These are phyloP conservation scores for Coprinopsis marcescibilis DNA, from an alignment of 768 basidiomycete species.

Conservation along the genomic window DNA sequence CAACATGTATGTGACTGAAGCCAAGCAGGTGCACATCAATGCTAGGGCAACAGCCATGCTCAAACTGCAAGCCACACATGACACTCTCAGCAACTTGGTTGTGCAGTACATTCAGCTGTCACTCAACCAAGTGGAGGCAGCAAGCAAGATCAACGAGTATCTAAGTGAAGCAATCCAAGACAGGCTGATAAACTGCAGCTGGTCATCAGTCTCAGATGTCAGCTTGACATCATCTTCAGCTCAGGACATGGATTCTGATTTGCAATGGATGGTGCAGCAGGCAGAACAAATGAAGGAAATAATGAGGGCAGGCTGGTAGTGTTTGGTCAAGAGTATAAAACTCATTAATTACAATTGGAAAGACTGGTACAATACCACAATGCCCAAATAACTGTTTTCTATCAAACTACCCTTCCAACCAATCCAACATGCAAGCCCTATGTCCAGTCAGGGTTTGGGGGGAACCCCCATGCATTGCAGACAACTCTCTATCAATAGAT, in stretches of 20 bases:
- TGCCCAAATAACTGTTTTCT: no score
- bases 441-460: not conserved
- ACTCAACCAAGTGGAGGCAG: not conserved
- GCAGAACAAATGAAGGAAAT: no score
- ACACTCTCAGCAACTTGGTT: not conserved
- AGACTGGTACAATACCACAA: no score
- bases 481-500: no score
- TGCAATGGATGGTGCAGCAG: not conserved
- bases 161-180: not conserved
- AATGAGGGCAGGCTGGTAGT: no score
- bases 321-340: no score
- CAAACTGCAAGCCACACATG: not conserved
- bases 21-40: no score
- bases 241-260: not conserved
- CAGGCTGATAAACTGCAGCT: not conserved
- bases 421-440: not conserved
- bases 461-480: no score
- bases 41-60: not conserved
- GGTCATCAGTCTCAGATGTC: not conserved
- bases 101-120: not conserved
- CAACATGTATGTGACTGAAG: no score
- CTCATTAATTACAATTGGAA: no score
- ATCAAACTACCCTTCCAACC: not conserved
- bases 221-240: not conserved
- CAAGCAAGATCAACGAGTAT: not conserved